Evolutionary conservation across 306 rosid species (phyloP).

Genomic region (Ormosia semicastrata): DNA sequence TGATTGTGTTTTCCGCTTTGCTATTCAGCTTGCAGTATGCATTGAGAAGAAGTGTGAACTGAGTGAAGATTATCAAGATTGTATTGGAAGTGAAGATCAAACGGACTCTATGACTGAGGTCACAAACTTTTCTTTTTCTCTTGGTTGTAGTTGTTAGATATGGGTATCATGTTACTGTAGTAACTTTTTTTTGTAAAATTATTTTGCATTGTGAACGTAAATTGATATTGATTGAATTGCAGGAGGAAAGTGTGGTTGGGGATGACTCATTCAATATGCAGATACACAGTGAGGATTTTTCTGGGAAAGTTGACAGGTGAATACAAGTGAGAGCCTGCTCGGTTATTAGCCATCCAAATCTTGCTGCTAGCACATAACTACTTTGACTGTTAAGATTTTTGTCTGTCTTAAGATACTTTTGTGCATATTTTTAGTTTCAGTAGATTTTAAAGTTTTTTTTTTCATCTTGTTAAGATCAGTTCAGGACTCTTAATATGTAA

Average conservation of each 20-base stretch:
- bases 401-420: not conserved
- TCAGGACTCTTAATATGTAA: not conserved
- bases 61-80: conserved; percentile 71
- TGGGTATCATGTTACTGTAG: not conserved
- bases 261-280: conserved; percentile 43
- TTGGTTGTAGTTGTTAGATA: not conserved
- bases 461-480: not conserved
- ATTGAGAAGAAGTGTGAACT: conserved; percentile 56
- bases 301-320: conserved; percentile 81
- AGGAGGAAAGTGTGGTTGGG: conserved; percentile 52
- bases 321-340: conserved; percentile 58
- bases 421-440: not conserved
- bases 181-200: not conserved
- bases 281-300: conserved; percentile 43
- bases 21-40: conserved; percentile 74
- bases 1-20: conserved; percentile 15
- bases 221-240: conserved; percentile 23
- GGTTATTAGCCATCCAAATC: conserved; percentile 2
- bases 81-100: conserved; percentile 62
- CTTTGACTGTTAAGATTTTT: not conserved
- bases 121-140: conserved; percentile 19
- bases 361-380: not conserved
- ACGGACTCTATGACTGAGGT: conserved; percentile 53
- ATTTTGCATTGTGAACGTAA: conserved; percentile 25
- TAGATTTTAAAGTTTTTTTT: not conserved